Conservation (phyloP, 2,329 filamentous ascomycete genomes). For the Colletotrichum sp. region DNA sequence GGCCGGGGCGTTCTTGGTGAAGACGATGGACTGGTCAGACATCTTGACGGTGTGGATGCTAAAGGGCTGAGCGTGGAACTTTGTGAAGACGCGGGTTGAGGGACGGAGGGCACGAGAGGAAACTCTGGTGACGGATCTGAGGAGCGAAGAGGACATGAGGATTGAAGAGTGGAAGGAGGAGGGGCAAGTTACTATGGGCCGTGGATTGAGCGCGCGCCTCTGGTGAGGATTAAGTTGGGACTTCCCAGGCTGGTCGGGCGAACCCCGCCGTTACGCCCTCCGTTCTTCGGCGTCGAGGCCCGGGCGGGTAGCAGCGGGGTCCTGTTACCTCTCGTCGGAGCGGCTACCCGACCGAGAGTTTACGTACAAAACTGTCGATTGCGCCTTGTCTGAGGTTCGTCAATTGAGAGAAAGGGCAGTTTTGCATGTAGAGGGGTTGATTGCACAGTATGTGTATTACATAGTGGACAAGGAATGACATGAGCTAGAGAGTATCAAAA, state of each 20-base stretch:
- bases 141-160: slow-evolving; percentile 18
- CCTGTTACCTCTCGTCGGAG: not conserved
- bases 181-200: not conserved
- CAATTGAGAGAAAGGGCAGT: accelerated
- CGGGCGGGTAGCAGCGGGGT: slow-evolving; percentile 11
- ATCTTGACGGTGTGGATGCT: slow-evolving; percentile 15
- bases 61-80: not conserved
- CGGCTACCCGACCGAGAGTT: not conserved
- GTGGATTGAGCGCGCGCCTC: not conserved
- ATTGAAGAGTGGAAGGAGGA: not conserved
- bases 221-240: not conserved
- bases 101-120: slow-evolving; percentile 7
- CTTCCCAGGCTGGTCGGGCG: not conserved
- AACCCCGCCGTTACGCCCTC: slow-evolving; percentile 14
- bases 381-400: not conserved
- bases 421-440: not conserved
- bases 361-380: not conserved
- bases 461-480: not conserved
- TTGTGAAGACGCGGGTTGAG: not conserved
- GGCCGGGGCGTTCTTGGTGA: slow-evolving; percentile 64
- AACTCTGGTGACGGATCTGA: slow-evolving; percentile 19
- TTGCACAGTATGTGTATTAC: not conserved
- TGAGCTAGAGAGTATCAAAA: not conserved
- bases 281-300: slow-evolving; percentile 19
- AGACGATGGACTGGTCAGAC: slow-evolving; percentile 48